phyloP scores from a whole-genome alignment of 2,329 filamentous ascomycete species.

The Colletotrichum aenigma region DNA sequence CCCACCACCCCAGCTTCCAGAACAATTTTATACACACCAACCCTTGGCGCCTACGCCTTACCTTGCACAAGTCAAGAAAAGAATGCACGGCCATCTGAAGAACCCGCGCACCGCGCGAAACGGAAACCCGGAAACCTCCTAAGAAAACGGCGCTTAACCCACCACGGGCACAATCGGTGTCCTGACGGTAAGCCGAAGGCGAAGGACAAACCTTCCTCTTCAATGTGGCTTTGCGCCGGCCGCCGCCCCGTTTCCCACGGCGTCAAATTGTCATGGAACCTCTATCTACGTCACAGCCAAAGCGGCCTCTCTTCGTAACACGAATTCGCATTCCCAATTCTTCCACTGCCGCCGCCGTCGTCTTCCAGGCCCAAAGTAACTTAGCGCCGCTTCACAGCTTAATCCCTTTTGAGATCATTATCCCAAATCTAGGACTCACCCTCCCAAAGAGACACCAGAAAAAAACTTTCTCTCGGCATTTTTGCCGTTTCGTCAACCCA shows the following conservation, averaged over 20 bases:
- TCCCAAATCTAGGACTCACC: neutral
- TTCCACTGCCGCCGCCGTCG: neutral
- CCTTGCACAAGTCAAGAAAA: neutral
- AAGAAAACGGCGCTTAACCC: neutral
- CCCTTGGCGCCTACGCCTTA: neutral
- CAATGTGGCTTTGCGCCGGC: neutral
- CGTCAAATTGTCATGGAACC: neutral
- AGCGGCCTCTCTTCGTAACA: neutral
- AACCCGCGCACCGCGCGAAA: neutral
- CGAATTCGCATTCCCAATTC: neutral
- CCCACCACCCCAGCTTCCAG: neutral
- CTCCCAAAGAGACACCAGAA: neutral
- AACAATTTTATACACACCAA: neutral
- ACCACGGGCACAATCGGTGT: neutral
- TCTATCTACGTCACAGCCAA: neutral
- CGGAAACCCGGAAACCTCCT: neutral
- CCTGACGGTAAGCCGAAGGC: neutral
- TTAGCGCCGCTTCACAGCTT: neutral
- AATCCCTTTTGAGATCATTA: neutral
- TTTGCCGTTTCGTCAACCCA: neutral
- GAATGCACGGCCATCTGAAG: neutral
- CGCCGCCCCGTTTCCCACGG: neutral
- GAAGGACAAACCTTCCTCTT: neutral
- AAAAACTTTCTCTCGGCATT: neutral
- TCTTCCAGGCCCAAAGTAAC: neutral